Conservation (phyloP, 495 filamentous ascomycete species). For the Talaromyces liani region DNA sequence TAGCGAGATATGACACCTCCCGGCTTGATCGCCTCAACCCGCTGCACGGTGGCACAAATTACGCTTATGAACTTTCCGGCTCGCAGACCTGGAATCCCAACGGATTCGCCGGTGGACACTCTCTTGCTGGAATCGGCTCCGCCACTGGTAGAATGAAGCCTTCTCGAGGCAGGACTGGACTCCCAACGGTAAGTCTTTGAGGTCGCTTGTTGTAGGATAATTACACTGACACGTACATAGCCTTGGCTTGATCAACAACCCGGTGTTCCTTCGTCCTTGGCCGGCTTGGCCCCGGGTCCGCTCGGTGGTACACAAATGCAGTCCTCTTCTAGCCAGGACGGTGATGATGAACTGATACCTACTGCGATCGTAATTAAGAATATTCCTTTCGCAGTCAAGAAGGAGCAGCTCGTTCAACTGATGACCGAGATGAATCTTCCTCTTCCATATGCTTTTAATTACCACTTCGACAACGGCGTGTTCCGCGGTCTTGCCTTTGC, state of each 20-base stretch:
- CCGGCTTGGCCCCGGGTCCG: slow-evolving; percentile 44
- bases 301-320: slow-evolving; percentile 45
- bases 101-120: slow-evolving; percentile 44
- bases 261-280: slow-evolving; percentile 44
- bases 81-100: slow-evolving; percentile 63
- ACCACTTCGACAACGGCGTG: slow-evolving; percentile 97
- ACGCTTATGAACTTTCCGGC: slow-evolving; percentile 53
- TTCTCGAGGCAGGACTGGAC: slow-evolving; percentile 43
- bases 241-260: slow-evolving; percentile 56
- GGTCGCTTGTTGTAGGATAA: not conserved
- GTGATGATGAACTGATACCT: slow-evolving; percentile 83
- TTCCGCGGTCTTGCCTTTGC: slow-evolving; percentile 95
- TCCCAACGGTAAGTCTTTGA: slow-evolving; percentile 48
- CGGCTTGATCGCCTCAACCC: slow-evolving; percentile 55
- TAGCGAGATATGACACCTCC: slow-evolving; percentile 51
- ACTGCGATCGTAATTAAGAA: slow-evolving; percentile 99
- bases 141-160: slow-evolving; percentile 51
- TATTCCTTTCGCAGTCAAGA: slow-evolving; percentile 96
- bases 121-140: slow-evolving; percentile 45
- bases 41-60: slow-evolving; percentile 41
- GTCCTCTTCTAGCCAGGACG: slow-evolving; percentile 44
- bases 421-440: slow-evolving; percentile 91
- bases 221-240: slow-evolving; percentile 25
- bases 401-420: slow-evolving; percentile 83
- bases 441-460: slow-evolving; percentile 97